Evolutionary conservation across 164 flowering plant genomes (phyloP).

Genomic region (Vitis rupestris): DNA sequence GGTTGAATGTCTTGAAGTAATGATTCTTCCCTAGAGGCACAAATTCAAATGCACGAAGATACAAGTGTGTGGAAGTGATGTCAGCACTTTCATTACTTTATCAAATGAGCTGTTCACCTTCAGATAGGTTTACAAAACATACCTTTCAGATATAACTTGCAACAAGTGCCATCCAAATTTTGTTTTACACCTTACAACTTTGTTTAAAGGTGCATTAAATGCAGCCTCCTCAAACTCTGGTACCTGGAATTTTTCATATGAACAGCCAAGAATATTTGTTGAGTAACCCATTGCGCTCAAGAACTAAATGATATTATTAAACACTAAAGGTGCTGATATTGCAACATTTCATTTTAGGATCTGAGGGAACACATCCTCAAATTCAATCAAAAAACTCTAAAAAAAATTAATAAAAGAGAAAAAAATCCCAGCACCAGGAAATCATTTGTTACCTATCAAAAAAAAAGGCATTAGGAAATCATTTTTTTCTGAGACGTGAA

Average conservation of each 20-base stretch:
- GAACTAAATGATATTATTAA: no score
- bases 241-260: conserved; percentile 43
- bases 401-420: no score
- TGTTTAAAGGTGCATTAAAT: conserved; percentile 69
- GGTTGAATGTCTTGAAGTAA: conserved; percentile 66
- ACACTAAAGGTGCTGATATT: no score
- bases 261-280: no score
- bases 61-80: conserved; percentile 6
- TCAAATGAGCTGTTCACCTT: conserved; percentile 1
- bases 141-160: conserved; percentile 95
- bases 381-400: no score
- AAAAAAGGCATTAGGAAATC: no score
- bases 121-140: neutral
- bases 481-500: no score
- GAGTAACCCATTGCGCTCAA: neutral
- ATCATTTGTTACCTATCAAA: no score
- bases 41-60: conserved; percentile 4
- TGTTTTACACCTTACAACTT: conserved; percentile 75
- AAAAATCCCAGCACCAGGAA: no score
- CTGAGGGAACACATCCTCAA: no score
- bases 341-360: no score
- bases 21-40: conserved; percentile 57
- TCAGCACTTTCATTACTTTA: conserved; percentile 1
- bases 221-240: conserved; percentile 97
- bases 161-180: conserved; percentile 91